Evolutionary conservation across 805 yeast species (phyloP), one percentile per base, ranked within the genome.

Genomic region (Metschnikowia santaceciliae): DNA sequence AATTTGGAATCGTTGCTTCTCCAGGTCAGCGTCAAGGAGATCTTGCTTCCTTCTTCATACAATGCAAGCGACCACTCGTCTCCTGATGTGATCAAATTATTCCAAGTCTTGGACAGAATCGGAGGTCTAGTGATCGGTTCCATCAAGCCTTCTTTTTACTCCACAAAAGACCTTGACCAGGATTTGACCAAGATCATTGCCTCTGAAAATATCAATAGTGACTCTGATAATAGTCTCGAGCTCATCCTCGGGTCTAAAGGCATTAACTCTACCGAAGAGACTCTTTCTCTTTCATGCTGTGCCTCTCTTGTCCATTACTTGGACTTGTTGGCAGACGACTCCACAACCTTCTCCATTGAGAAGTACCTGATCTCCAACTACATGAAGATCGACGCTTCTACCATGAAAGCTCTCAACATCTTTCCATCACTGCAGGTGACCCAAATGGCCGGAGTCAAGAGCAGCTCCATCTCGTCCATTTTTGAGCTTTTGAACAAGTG

Each of bases 301-400:
- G 79, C 82, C 52, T 91, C 96, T 0, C 72, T 90, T 26, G 64
- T 92, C 13, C 71, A 71, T 15, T 90, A 91, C 64, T 72, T 94
- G 51, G 82, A 81, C 33, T 68, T 91, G 32, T 69, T 89, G 61
- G 83, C 82, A 50, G 78, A 80, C 48, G 64, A 79, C 7, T 77
- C 80, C 52, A 71, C 76, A 37, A 87, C 86, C 15, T 83, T 76
- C 58, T 69, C 77, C 19, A 69, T 94, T 23, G 78, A 78, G 30
- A 78, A 79, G 56, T 92, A 91, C 66, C 83, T 84, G 51, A 74
- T 92, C 46, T 74, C 81, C n/a, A 83, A 86, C 56, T 91, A 77
- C 66, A 89, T 94, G 96, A 87, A 88, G 61, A 76, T 94, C 45
- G 99, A 94, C 64, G 82, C 92, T 5, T 83, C 97, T 1, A 96